Percentiles rank a stretch among this genome's conserved stretches.
Conservation (phyloP, 768 basidiomycete genomes). For the Megacollybia marginata region DNA sequence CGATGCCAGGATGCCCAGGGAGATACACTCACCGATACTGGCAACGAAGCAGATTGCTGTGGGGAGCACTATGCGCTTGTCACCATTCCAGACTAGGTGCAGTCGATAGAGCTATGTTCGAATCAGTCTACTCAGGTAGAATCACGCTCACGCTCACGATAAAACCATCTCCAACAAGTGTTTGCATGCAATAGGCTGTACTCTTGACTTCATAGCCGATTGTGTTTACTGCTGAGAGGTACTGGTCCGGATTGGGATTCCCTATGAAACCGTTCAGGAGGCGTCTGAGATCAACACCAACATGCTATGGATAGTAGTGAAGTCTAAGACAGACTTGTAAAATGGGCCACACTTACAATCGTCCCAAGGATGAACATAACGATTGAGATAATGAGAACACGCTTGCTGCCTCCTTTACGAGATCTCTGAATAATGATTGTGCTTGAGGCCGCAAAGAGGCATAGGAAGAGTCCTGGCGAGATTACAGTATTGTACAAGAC, state of each 20-base stretch:
- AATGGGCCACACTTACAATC: slow-evolving; percentile 1
- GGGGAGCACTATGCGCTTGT: neutral
- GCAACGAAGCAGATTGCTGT: neutral
- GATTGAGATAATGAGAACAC: neutral
- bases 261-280: neutral
- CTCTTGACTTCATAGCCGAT: slow-evolving; percentile 2
- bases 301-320: neutral
- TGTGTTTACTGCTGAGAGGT: neutral
- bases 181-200: slow-evolving; percentile 6
- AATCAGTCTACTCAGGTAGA: slow-evolving; percentile 1
- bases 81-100: slow-evolving; percentile 5
- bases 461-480: too few relatives aligned
- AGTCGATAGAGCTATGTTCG: slow-evolving; percentile 4
- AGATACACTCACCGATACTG: neutral
- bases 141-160: slow-evolving; percentile 4
- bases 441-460: too few relatives aligned
- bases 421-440: too few relatives aligned
- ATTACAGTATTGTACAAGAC: too few relatives aligned
- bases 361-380: slow-evolving; percentile 6
- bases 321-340: neutral
- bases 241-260: neutral
- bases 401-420: neutral
- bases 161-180: slow-evolving; percentile 9
- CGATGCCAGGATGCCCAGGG: neutral
- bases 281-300: neutral